Percentiles rank a stretch among this genome's conserved stretches.
These are phyloP conservation scores for Exophiala sp. DNA, from an alignment of 2,329 filamentous ascomycete genomes.

Conservation along the genomic window DNA sequence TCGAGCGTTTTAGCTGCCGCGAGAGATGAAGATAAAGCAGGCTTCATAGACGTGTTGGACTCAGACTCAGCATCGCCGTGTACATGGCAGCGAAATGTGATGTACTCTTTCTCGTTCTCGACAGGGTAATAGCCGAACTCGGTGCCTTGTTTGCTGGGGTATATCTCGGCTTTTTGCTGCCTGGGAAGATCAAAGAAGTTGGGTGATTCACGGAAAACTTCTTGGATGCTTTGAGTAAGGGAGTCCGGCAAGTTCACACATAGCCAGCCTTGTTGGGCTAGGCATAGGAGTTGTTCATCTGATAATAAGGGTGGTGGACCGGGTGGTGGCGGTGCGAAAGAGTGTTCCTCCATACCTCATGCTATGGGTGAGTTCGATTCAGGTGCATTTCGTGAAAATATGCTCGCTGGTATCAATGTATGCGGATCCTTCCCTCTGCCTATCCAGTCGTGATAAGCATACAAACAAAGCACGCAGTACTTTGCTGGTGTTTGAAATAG, in stretches of 20 bases:
- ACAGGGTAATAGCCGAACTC: constrained; percentile 31
- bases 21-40: too few relatives aligned
- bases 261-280: constrained; percentile 23
- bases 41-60: not conserved
- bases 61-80: not conserved
- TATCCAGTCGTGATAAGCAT: too few relatives aligned
- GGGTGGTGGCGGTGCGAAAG: constrained; percentile 7
- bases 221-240: not conserved
- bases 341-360: not conserved
- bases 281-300: constrained; percentile 16
- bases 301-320: constrained; percentile 24
- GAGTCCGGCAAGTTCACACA: constrained; percentile 7
- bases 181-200: constrained; percentile 11
- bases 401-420: too few relatives aligned
- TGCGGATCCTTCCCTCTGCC: too few relatives aligned
- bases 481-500: too few relatives aligned
- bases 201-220: constrained; percentile 11
- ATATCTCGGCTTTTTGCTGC: constrained; percentile 15
- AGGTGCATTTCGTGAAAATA: too few relatives aligned
- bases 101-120: constrained; percentile 30
- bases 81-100: constrained; percentile 28
- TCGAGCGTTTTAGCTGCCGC: constrained; percentile 2
- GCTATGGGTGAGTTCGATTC: too few relatives aligned
- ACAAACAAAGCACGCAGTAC: too few relatives aligned
- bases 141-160: constrained; percentile 28